These are phyloP conservation scores for Stropharia rugosoannulata DNA, from an alignment of 768 basidiomycete genomes.

Conservation along the genomic window DNA sequence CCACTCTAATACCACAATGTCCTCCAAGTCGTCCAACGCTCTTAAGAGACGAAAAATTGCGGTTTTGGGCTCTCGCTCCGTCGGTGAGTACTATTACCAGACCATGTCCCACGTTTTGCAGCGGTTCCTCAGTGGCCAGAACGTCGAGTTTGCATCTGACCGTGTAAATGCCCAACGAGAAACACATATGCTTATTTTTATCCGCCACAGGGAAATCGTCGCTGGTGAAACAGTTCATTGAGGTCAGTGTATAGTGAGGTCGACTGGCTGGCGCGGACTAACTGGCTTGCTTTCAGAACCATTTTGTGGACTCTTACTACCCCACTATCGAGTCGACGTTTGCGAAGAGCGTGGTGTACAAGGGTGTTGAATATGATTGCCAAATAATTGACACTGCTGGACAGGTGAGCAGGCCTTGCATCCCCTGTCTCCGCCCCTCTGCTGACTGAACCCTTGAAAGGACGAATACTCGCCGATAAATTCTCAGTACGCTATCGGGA, in stretches of 20 bases:
- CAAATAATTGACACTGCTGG: constrained; percentile 99
- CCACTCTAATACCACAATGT: constrained; percentile 1
- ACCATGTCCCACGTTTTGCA: neutral
- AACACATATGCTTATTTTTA: constrained; percentile 2
- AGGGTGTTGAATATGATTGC: constrained; percentile 90
- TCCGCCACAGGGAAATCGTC: constrained; percentile 84
- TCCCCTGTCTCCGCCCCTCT: constrained; percentile 2
- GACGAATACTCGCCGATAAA: constrained; percentile 96
- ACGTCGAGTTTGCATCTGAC: neutral
- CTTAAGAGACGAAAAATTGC: constrained; percentile 88
- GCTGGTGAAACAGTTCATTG: constrained; percentile 90
- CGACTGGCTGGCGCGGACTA: neutral
- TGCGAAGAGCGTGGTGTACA: constrained; percentile 82
- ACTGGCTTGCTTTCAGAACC: constrained; percentile 38
- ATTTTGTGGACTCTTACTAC: constrained; percentile 91
- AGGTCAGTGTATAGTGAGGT: constrained; percentile 32
- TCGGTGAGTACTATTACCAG: constrained; percentile 55
- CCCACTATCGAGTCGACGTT: constrained; percentile 93
- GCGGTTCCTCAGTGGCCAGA: neutral
- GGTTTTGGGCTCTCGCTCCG: constrained; percentile 85
- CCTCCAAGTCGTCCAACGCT: constrained; percentile 18
- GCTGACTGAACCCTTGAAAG: constrained; percentile 22
- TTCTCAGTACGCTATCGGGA: constrained; percentile 92
- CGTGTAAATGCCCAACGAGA: neutral
- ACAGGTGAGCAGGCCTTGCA: constrained; percentile 57